Evolutionary conservation across 306 rosid genomes (phyloP).

Genomic region (Cotoneaster glaucophyllus): DNA sequence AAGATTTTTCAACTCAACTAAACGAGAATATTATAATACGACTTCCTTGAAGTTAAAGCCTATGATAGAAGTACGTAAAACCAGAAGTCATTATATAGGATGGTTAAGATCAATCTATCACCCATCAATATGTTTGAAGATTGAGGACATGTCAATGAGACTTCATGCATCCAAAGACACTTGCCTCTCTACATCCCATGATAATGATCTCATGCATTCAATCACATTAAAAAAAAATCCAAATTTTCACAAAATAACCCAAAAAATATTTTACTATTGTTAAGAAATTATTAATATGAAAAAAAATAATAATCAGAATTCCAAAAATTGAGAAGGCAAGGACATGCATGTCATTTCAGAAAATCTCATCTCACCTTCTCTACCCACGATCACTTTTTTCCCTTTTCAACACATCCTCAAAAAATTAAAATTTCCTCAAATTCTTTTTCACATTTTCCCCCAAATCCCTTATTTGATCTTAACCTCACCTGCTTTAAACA

Average conservation of each 20-base stretch:
- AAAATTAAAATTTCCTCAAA: background rate
- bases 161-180: too few relatives aligned
- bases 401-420: constrained; percentile 18
- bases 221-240: background rate
- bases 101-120: too few relatives aligned
- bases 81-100: too few relatives aligned
- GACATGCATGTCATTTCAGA: constrained; percentile 26
- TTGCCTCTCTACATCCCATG: too few relatives aligned
- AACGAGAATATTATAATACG: too few relatives aligned
- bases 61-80: too few relatives aligned
- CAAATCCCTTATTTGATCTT: constrained; percentile 9
- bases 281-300: background rate
- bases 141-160: too few relatives aligned
- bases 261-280: too few relatives aligned
- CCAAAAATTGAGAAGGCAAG: constrained; percentile 15
- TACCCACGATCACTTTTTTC: constrained; percentile 1
- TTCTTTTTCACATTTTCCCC: background rate
- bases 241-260: background rate
- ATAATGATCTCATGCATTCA: background rate
- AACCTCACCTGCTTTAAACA: constrained; percentile 8
- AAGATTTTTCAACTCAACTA: too few relatives aligned
- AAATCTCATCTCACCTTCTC: background rate
- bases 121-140: too few relatives aligned
- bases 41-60: too few relatives aligned
- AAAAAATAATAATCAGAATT: background rate